Percentiles rank a stretch among this genome's conserved stretches.
phyloP scores from a whole-genome alignment of 139 green algal species.

The Chara braunii region DNA sequence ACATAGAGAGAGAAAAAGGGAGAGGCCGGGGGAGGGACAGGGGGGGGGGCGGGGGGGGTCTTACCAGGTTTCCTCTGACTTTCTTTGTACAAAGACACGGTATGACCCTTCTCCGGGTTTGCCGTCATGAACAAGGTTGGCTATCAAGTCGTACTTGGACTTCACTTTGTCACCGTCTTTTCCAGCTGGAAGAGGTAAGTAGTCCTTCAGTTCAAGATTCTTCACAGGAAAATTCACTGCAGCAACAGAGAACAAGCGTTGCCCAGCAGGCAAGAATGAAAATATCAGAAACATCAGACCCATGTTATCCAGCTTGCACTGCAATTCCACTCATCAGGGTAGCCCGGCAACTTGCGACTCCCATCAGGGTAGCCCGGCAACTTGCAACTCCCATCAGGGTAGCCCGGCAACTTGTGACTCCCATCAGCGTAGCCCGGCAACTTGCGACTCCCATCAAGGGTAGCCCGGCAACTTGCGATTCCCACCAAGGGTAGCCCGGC shows the following conservation, averaged over 20 bases:
- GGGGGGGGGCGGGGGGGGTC: not conserved
- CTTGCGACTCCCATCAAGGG: no score
- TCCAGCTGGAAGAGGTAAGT: constrained; percentile 52
- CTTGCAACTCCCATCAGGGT: no score
- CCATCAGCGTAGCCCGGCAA: no score
- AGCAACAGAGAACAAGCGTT: not conserved
- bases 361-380: no score
- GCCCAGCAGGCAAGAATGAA: not conserved
- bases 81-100: constrained; percentile 71
- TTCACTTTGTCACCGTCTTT: not conserved
- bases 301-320: no score
- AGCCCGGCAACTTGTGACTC: no score
- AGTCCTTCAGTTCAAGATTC: constrained; percentile 73
- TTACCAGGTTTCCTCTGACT: constrained; percentile 46
- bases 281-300: not conserved
- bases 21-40: constrained; percentile 1
- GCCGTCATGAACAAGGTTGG: constrained; percentile 75
- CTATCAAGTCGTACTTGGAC: constrained; percentile 84
- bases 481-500: no score
- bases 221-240: constrained; percentile 94
- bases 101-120: constrained; percentile 49
- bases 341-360: no score
- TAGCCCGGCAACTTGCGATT: no score
- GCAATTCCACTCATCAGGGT: no score
- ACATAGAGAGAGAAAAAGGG: constrained; percentile 6